Conservation (phyloP, 1,284 basidiomycete species). For the Ustilago tritici region DNA sequence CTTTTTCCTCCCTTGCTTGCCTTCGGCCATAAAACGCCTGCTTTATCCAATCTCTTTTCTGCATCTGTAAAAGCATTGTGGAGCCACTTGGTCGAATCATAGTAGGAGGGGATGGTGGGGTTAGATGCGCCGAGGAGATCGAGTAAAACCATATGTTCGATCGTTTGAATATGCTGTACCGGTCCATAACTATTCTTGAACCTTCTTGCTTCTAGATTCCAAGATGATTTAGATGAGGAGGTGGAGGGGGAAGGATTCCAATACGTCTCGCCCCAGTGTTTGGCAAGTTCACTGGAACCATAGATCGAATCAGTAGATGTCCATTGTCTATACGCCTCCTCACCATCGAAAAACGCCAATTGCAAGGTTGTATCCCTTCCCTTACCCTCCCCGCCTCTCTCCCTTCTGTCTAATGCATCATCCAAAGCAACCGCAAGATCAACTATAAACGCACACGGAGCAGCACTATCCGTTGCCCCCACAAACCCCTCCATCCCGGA, state of each 20-base stretch:
- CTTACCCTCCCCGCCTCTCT: slow-evolving; percentile 21
- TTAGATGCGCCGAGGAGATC: slow-evolving; percentile 63
- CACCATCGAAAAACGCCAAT: slow-evolving; percentile 97
- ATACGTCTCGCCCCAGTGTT: slow-evolving; percentile 44
- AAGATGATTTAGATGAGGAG: slow-evolving; percentile 7
- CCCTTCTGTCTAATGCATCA: slow-evolving; percentile 51
- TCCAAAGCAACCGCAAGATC: slow-evolving; percentile 64
- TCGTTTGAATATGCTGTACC: slow-evolving; percentile 60
- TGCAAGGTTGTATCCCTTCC: slow-evolving; percentile 83
- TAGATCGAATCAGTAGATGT: slow-evolving; percentile 91
- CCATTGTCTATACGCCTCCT: slow-evolving; percentile 95
- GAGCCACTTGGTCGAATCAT: slow-evolving; percentile 58
- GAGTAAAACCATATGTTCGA: slow-evolving; percentile 65
- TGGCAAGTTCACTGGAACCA: slow-evolving; percentile 75
- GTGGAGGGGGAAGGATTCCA: slow-evolving; percentile 22
- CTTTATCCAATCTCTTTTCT: slow-evolving; percentile 45
- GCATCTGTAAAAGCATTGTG: slow-evolving; percentile 44
- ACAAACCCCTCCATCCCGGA: slow-evolving; percentile 79
- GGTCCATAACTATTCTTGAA: slow-evolving; percentile 37
- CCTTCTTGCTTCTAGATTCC: slow-evolving; percentile 19
- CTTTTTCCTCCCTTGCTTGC: slow-evolving; percentile 4
- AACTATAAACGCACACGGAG: slow-evolving; percentile 83
- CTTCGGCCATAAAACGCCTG: slow-evolving; percentile 45
- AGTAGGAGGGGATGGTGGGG: slow-evolving; percentile 60
- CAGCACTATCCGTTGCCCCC: slow-evolving; percentile 97